Base-by-base conservation (phyloP, 208 protist genomes). In the Acanthamoeba healyi region DNA sequence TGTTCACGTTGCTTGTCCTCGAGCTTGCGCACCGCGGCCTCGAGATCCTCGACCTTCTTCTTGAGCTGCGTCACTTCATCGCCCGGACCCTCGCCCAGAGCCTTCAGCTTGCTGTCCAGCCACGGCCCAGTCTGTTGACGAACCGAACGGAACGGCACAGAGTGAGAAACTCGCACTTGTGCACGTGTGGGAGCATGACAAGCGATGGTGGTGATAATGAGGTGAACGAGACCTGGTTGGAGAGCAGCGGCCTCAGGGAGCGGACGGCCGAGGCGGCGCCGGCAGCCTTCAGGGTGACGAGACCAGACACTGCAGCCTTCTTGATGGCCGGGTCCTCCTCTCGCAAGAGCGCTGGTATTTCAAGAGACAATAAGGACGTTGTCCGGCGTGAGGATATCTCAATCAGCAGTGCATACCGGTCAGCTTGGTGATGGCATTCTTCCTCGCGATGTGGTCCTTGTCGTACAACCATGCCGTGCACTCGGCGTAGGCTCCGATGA, bases 21-120 rank as follows among this genome's bases (percentile, higher is more conserved):
- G 42, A 86, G 46, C 77, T 86, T 86, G n/a, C 77, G 38, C 9
- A 86, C 38, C 14, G 42, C n/a, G 38, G 77, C 36, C 77, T 86
- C 42, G 26, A 86, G 46, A 36, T 86, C 77, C 46, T 86, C 77
- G 26, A 86, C 77, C 46, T 86, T 46, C 44, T 86, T 86, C 77
- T 56, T 86, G 26, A 86, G 46, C 38, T 86, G 42, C 36, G 38
- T 56, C 6, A 86, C 77, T 40, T 86, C 77, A 7, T 86, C 77
- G 26, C 77, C 77, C 26, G 42, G 7, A 19, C 77, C 77, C 67
- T 77, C 67, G 19, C 40, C 32, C 29, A 77, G 67, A 15, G 29
- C n/a, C 36, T 77, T 77, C 32, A 77, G 67, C 67, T 77, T 77
- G 67, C 67, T 77, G 36, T 77, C 67, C 67, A 77, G 67, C 67